These are phyloP conservation scores for Borealophlyctis nickersoniae DNA, from an alignment of 192 early-diverging fungal genomes.

Conservation along the genomic window DNA sequence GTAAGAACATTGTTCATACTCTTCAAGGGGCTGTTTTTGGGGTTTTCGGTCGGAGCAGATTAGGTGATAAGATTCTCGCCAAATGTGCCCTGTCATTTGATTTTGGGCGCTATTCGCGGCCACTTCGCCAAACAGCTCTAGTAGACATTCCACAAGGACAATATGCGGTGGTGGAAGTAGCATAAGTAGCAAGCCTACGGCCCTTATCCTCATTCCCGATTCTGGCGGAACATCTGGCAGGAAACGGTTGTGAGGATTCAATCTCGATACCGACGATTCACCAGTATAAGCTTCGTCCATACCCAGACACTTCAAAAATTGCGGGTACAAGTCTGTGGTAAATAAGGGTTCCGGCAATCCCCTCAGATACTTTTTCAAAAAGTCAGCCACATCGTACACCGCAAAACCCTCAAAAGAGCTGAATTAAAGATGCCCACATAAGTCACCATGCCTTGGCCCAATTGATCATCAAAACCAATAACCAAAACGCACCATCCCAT, in stretches of 20 bases:
- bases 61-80: too few species aligned
- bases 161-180: slow-evolving; percentile 46
- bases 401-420: slow-evolving; percentile 46
- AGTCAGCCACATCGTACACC: slow-evolving; percentile 49
- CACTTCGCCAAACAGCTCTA: slow-evolving; percentile 38
- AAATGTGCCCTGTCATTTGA: slow-evolving; percentile 46
- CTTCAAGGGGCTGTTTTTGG: slow-evolving; percentile 41
- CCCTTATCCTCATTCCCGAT: slow-evolving; percentile 30
- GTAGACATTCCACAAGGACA: slow-evolving; percentile 40
- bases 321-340: slow-evolving; percentile 40
- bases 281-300: not conserved
- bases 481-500: slow-evolving; percentile 17
- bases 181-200: slow-evolving; percentile 43
- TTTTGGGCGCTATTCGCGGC: slow-evolving; percentile 24
- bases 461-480: too few species aligned
- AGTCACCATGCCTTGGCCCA: too few species aligned
- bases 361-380: slow-evolving; percentile 46
- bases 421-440: too few species aligned
- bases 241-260: too few species aligned
- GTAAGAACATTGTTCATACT: slow-evolving; percentile 45
- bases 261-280: too few species aligned
- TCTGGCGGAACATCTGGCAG: slow-evolving; percentile 44
- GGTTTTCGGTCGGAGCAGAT: too few species aligned
- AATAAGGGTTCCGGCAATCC: slow-evolving; percentile 48
- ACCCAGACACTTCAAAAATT: slow-evolving; percentile 45